A percentile compares a stretch with the other conserved stretches of the same genome.
phyloP scores from a whole-genome alignment of 768 basidiomycete genomes.

The Pisolithus orientalis region DNA sequence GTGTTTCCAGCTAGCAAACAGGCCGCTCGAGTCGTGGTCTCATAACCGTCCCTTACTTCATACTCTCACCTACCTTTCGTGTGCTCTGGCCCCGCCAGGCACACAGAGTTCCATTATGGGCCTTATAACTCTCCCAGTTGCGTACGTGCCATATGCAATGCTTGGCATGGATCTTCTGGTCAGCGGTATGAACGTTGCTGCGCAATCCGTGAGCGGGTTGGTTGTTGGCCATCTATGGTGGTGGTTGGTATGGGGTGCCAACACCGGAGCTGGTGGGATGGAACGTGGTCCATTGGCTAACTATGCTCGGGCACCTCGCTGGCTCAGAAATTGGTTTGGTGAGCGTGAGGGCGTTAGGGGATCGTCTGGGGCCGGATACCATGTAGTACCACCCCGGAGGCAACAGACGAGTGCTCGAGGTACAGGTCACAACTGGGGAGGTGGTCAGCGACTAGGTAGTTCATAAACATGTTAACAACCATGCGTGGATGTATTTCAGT shows the following conservation, averaged over 20 bases:
- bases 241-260: slow-evolving; percentile 58
- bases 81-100: slow-evolving; percentile 58
- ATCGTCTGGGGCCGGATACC: slow-evolving; percentile 43
- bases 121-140: slow-evolving; percentile 63
- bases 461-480: slow-evolving; percentile 1
- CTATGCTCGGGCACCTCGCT: slow-evolving; percentile 50
- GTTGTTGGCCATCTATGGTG: slow-evolving; percentile 80
- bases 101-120: slow-evolving; percentile 73
- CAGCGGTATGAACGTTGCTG: slow-evolving; percentile 51
- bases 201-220: slow-evolving; percentile 57
- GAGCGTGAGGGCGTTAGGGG: slow-evolving; percentile 28
- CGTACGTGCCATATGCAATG: slow-evolving; percentile 70
- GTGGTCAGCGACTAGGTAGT: slow-evolving; percentile 44
- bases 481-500: not conserved
- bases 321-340: slow-evolving; percentile 49
- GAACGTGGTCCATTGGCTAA: slow-evolving; percentile 32
- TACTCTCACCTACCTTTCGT: slow-evolving; percentile 63
- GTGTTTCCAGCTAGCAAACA: slow-evolving; percentile 40
- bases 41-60: slow-evolving; percentile 64
- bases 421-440: slow-evolving; percentile 46
- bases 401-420: slow-evolving; percentile 12
- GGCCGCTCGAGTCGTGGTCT: slow-evolving; percentile 49
- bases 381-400: slow-evolving; percentile 49
- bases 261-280: slow-evolving; percentile 33
- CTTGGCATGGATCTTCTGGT: slow-evolving; percentile 66